phyloP scores from a whole-genome alignment of 306 rosid genomes.

The Vigna angularis region DNA sequence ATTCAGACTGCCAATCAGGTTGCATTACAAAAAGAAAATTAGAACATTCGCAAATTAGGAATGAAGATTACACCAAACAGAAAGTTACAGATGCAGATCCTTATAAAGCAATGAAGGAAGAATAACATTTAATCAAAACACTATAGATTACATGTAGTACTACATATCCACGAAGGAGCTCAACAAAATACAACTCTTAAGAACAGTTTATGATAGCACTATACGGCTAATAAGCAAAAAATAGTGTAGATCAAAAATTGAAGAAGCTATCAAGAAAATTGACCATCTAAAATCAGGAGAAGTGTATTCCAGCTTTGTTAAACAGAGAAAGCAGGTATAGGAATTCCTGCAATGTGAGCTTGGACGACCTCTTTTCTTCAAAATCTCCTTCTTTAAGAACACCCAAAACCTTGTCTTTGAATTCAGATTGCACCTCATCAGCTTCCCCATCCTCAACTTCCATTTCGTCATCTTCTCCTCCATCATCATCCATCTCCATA shows the following conservation, averaged over 20 bases:
- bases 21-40: no score
- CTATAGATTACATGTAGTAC: not conserved
- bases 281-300: constrained; percentile 53
- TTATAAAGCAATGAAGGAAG: constrained; percentile 1
- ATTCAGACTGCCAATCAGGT: no score
- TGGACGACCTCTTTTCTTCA: constrained; percentile 89
- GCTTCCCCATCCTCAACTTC: constrained; percentile 66
- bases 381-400: constrained; percentile 85
- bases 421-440: constrained; percentile 75
- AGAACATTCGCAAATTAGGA: no score
- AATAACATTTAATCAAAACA: not conserved
- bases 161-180: constrained; percentile 8
- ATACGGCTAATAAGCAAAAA: not conserved
- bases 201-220: not conserved
- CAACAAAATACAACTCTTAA: constrained; percentile 24
- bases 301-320: constrained; percentile 84
- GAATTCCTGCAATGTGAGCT: constrained; percentile 81
- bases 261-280: not conserved
- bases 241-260: not conserved
- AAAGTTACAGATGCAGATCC: not conserved
- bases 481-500: constrained; percentile 67
- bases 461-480: constrained; percentile 61
- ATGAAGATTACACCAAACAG: no score
- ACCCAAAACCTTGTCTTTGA: constrained; percentile 72
- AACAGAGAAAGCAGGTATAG: constrained; percentile 77